Percentiles rank a stretch among this genome's conserved stretches.
Evolutionary conservation across 371 early-diverging fungal species (phyloP).

Genomic region (Apophysomyces variabilis): DNA sequence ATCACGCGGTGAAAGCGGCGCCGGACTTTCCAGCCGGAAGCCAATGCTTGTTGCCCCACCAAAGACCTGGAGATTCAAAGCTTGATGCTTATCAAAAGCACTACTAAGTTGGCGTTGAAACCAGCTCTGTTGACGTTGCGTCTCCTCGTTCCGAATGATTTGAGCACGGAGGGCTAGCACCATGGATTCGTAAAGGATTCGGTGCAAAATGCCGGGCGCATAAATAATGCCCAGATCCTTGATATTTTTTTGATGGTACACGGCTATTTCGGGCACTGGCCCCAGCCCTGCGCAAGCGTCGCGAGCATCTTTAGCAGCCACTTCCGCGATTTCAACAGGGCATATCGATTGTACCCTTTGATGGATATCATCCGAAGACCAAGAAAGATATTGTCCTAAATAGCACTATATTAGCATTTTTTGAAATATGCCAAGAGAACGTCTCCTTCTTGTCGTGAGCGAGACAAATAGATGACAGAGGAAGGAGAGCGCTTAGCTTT

Average conservation of each 20-base stretch:
- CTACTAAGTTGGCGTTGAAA: constrained; percentile 15
- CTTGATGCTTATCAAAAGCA: constrained; percentile 21
- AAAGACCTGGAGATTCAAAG: constrained; percentile 44
- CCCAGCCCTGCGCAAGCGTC: constrained; percentile 49
- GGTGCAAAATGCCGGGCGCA: constrained; percentile 67
- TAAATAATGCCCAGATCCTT: constrained; percentile 54
- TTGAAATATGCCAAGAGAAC: constrained; percentile 12
- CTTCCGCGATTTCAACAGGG: constrained; percentile 64
- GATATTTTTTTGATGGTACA: constrained; percentile 18
- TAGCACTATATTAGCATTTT: background rate
- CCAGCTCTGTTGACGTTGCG: constrained; percentile 42
- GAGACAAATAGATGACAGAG: constrained; percentile 17
- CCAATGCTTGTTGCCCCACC: constrained; percentile 48
- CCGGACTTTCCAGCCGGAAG: constrained; percentile 32
- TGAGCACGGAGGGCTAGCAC: constrained; percentile 60
- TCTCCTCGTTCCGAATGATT: constrained; percentile 58
- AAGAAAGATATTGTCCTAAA: constrained; percentile 64
- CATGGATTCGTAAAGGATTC: constrained; percentile 70
- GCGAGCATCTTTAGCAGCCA: constrained; percentile 68
- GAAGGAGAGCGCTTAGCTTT: constrained; percentile 2
- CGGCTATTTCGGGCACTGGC: constrained; percentile 22
- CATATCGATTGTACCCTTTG: constrained; percentile 64
- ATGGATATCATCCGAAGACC: constrained; percentile 52
- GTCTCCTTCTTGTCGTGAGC: background rate
- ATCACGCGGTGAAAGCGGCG: constrained; percentile 32